Evolutionary conservation across 257 asterid species (phyloP), one percentile per base, ranked within the genome.

Genomic region (Ocimum tenuiflorum): DNA sequence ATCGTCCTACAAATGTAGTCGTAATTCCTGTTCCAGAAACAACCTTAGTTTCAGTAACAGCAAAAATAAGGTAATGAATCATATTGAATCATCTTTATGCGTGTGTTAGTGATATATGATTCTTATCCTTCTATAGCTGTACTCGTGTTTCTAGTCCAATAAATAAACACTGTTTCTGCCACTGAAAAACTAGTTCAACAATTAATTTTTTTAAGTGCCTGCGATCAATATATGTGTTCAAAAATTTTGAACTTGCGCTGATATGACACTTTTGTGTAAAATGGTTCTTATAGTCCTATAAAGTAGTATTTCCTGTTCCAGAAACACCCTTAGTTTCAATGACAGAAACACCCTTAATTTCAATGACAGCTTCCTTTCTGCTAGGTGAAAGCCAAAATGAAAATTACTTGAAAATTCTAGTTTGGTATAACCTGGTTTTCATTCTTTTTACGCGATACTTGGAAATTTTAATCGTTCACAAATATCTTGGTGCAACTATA

Each of bases 11-110:
- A 23, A 36, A 17, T 24, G 51, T 73, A 31, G 63, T 18, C n/a
- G n/a, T n/a, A n/a, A n/a, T n/a, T n/a, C n/a, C n/a, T n/a, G n/a
- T n/a, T n/a, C n/a, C n/a, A n/a, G n/a, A n/a, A n/a, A n/a, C n/a
- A n/a, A n/a, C n/a, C n/a, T n/a, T n/a, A 13, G 45, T 51, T 66
- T 49, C 35, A 36, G n/a, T n/a, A n/a, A 92, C 81, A 82, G 82
- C 81, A 82, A 82, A 77, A 79, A 79, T 70, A 66, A 75, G 80
- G 83, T 65, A 73, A 59, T 63, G 49, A 74, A 79, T 68, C 62
- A 46, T 69, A 66, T 62, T 35, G 47, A 75, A 63, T n/a, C n/a
- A n/a, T n/a, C n/a, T n/a, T n/a, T n/a, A n/a, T n/a, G n/a, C n/a
- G n/a, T n/a, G n/a, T 36, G 24, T 18, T 58, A 35, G n/a, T n/a